Base-by-base conservation (phyloP, 129 eudicot genomes). In the Rutidosis leptorrhynchoides region DNA sequence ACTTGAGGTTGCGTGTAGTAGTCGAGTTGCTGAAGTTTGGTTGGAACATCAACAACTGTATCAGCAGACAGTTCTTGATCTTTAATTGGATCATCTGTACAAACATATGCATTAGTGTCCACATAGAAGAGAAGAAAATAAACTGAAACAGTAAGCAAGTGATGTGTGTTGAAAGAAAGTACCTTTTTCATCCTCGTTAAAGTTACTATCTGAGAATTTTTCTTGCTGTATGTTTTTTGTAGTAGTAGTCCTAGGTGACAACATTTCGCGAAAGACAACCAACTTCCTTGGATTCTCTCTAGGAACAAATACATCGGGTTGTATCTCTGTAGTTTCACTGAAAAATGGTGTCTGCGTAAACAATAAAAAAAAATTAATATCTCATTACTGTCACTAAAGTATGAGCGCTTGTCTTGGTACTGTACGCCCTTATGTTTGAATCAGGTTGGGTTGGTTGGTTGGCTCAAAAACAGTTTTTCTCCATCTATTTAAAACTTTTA, bases 1-100 rank as follows among this genome's bases (percentile, higher is more conserved):
- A 86, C 51, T 64, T 49, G 74, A 20, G 97, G 95, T 62, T 77
- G 61, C 5, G 85, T 83, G 74, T 84, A 90, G 81, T 90, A 82
- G 64, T 77, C 91, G 21, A 82, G 70, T 63, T 58, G 70, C 61
- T 64, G 75, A 30, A 90, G 89, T 73, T 78, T 82, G 46, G 89
- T 81, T 68, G 84, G 75, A 43, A 75, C 66, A 33, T 83, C 82
- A 19, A 35, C n/a, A 54, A 67, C 4, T 51, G 72, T 20, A 23
- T n/a, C n/a, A n/a, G 43, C 16, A 35, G 19, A n/a, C n/a, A n/a
- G 11, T 12, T 35, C 24, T 54, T 17, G 8, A 37, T 62, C 73
- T 46, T 63, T 23, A 46, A 52, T 28, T 21, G 46, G 45, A 67
- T 62, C 54, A 54, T 61, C 37, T 71, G 73, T 26, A n/a, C 37